Evolutionary conservation across 2,329 filamentous ascomycete species (phyloP).

Genomic region (Neofusicoccum kwambonambiense): DNA sequence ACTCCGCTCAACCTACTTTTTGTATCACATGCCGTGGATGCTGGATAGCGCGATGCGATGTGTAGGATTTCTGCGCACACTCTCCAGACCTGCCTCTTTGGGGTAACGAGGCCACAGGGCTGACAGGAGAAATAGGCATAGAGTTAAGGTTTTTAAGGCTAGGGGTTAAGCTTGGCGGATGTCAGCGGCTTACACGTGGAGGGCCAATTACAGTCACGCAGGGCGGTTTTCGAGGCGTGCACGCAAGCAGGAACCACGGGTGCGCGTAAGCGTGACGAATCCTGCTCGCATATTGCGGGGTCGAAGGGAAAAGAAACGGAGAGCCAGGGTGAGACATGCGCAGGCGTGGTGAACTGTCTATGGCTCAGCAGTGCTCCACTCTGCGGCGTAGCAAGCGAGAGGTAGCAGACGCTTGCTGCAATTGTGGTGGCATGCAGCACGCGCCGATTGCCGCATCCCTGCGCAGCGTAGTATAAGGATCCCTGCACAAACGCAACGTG

Average conservation of each 20-base stretch:
- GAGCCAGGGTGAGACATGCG: no score
- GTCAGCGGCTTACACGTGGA: background rate
- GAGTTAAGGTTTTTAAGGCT: background rate
- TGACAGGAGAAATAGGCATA: background rate
- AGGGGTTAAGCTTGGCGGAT: background rate
- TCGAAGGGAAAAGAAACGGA: no score
- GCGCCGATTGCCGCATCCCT: background rate
- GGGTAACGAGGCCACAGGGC: background rate
- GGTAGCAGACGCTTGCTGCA: background rate
- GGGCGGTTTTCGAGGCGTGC: background rate
- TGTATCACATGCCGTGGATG: no score
- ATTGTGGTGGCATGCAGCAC: background rate
- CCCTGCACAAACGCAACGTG: background rate
- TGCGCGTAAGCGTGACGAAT: no score
- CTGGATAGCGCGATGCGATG: background rate
- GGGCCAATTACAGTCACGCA: background rate
- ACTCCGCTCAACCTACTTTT: no score
- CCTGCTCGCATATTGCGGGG: no score
- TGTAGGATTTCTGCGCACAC: background rate
- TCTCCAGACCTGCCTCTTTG: background rate
- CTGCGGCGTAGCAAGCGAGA: background rate
- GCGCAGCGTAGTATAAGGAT: slow-evolving; percentile 11
- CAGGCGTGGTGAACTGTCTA: no score
- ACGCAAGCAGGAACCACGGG: no score
- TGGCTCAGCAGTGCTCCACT: no score